A percentile compares a stretch with the other conserved stretches of the same genome.
Conservation (phyloP, 352 stramenopile genomes). For the Pelagophyceae sp. region DNA sequence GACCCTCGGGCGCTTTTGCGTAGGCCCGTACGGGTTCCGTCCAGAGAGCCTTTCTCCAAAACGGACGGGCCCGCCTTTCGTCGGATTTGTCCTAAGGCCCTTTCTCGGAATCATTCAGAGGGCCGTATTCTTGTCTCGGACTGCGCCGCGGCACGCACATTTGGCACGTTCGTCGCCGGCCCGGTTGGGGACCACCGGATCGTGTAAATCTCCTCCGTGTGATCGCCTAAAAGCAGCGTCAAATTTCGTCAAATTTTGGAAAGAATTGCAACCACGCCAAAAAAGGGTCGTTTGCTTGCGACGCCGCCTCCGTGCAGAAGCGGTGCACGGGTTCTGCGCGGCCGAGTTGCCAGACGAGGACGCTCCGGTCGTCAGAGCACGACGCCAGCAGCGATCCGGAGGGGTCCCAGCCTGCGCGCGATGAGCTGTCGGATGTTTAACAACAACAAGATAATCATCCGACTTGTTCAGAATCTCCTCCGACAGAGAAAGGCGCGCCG, state of each 20-base stretch:
- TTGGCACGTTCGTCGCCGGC: constrained; percentile 23
- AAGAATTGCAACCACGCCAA: not conserved
- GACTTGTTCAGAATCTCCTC: too few species aligned
- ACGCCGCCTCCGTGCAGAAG: constrained; percentile 25
- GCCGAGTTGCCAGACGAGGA: constrained; percentile 88
- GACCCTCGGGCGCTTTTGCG: too few species aligned
- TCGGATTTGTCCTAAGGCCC: constrained; percentile 32
- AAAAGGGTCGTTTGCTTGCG: too few species aligned
- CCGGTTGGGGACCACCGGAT: constrained; percentile 79
- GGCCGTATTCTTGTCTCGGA: too few species aligned
- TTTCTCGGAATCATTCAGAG: not conserved
- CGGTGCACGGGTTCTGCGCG: constrained; percentile 30
- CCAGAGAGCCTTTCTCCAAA: too few species aligned
- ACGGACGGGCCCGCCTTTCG: too few species aligned
- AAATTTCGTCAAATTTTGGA: constrained; percentile 22
- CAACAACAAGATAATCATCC: too few species aligned
- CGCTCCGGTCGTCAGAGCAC: constrained; percentile 94
- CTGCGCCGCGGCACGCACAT: too few species aligned
- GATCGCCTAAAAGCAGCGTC: constrained; percentile 64
- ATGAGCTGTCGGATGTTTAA: too few species aligned
- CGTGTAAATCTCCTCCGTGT: constrained; percentile 84
- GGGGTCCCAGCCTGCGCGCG: constrained; percentile 93
- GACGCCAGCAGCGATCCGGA: constrained; percentile 80
- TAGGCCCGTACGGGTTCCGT: too few species aligned
- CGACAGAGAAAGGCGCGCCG: too few species aligned